phyloP scores from a whole-genome alignment of 768 basidiomycete genomes.

The Phaffia australis region DNA sequence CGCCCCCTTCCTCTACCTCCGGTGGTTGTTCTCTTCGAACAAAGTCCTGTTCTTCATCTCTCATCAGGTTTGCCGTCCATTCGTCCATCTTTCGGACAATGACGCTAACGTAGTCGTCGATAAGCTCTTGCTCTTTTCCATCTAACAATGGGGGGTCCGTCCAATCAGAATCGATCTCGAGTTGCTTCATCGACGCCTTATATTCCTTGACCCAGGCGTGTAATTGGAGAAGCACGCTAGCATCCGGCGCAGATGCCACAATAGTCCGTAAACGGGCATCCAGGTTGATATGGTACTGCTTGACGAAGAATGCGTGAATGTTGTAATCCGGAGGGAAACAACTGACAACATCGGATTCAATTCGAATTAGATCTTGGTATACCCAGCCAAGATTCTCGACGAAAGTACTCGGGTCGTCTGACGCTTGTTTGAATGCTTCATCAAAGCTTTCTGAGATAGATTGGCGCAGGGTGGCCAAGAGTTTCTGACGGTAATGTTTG shows the following conservation, averaged over 20 bases:
- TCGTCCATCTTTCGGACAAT: constrained; percentile 93
- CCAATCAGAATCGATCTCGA: constrained; percentile 67
- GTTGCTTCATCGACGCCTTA: constrained; percentile 86
- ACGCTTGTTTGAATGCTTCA: constrained; percentile 52
- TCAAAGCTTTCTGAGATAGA: constrained; percentile 65
- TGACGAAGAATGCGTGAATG: constrained; percentile 68
- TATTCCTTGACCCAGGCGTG: constrained; percentile 96
- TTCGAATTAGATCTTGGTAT: constrained; percentile 87
- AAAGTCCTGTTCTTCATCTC: constrained; percentile 76
- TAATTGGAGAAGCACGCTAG: constrained; percentile 71
- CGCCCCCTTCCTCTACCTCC: constrained; percentile 75
- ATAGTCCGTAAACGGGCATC: constrained; percentile 62
- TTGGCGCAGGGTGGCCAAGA: constrained; percentile 65
- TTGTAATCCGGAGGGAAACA: constrained; percentile 91
- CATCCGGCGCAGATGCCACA: constrained; percentile 65
- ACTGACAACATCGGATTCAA: constrained; percentile 76
- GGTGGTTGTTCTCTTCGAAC: constrained; percentile 70
- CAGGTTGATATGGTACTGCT: constrained; percentile 79
- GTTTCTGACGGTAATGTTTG: constrained; percentile 89
- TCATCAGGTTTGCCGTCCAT: constrained; percentile 90
- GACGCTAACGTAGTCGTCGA: constrained; percentile 88
- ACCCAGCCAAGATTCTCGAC: constrained; percentile 71
- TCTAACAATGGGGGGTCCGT: constrained; percentile 84
- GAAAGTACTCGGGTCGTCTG: constrained; percentile 59
- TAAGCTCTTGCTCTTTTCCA: constrained; percentile 82